Percentiles rank a stretch among this genome's conserved stretches.
Conservation (phyloP, 305 asterid species). For the Fraxinus albicans region DNA sequence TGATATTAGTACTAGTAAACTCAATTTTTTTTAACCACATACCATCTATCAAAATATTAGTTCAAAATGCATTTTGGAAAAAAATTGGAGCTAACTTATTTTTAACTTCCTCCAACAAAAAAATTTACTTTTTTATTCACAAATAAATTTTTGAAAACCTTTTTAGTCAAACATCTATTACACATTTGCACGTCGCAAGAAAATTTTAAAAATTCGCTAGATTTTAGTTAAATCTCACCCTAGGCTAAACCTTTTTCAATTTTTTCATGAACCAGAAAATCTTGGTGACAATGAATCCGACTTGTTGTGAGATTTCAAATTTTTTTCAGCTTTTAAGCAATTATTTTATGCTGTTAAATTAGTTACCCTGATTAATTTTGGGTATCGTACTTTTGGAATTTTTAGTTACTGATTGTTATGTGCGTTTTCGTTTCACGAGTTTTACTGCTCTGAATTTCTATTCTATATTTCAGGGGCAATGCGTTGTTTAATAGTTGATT, state of each 20-base stretch:
- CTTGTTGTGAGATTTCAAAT: constrained; percentile 14
- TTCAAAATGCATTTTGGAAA: too few species aligned
- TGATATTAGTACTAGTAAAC: too few species aligned
- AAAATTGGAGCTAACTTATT: too few species aligned
- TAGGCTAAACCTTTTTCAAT: constrained; percentile 3
- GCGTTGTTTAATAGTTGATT: constrained; percentile 21
- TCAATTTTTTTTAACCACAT: too few species aligned
- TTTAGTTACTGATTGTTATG: not conserved
- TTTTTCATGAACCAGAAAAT: constrained; percentile 5
- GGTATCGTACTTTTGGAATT: not conserved
- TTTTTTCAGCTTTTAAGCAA: not conserved
- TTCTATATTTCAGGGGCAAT: constrained; percentile 28
- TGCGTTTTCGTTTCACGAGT: not conserved
- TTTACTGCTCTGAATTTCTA: not conserved
- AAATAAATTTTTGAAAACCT: too few species aligned
- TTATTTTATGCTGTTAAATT: not conserved
- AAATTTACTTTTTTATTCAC: too few species aligned
- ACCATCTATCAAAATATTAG: too few species aligned
- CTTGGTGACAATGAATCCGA: constrained; percentile 7
- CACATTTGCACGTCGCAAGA: not conserved
- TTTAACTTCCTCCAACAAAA: too few species aligned
- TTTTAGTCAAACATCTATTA: too few species aligned
- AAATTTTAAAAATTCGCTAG: not conserved
- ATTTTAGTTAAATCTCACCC: constrained; percentile 2
- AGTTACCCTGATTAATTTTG: not conserved